These are phyloP conservation scores for Tephrocybe sp. DNA, from an alignment of 768 basidiomycete genomes.

Conservation along the genomic window DNA sequence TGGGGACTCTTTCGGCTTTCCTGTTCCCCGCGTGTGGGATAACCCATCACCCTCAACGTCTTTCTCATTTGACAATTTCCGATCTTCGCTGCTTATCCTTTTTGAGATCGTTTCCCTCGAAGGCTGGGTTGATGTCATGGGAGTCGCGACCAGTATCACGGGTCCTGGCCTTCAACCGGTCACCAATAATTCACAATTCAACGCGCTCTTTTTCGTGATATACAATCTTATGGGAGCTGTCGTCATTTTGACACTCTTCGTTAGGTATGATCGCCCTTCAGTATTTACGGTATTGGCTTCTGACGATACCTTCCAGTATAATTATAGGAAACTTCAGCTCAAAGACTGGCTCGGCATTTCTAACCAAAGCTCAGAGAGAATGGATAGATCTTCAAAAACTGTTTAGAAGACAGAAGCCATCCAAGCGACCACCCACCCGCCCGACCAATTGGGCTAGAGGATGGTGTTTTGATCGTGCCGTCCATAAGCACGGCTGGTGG, in stretches of 20 bases:
- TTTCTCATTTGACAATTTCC: slow-evolving; percentile 90
- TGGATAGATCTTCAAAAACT: slow-evolving; percentile 94
- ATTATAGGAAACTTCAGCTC: slow-evolving; percentile 93
- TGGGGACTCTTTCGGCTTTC: slow-evolving; percentile 61
- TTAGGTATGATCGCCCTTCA: slow-evolving; percentile 56
- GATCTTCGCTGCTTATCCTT: slow-evolving; percentile 79
- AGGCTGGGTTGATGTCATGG: slow-evolving; percentile 96
- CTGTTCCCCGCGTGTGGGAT: slow-evolving; percentile 85
- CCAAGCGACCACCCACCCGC: slow-evolving; percentile 67
- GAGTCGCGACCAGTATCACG: slow-evolving; percentile 72
- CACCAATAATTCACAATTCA: slow-evolving; percentile 69
- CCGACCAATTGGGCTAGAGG: slow-evolving; percentile 55
- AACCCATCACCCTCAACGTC: slow-evolving; percentile 79
- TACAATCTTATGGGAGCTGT: slow-evolving; percentile 91
- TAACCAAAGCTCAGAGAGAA: slow-evolving; percentile 84
- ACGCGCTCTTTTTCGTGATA: slow-evolving; percentile 87
- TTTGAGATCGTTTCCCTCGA: slow-evolving; percentile 96
- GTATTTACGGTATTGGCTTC: neutral
- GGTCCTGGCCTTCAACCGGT: slow-evolving; percentile 68
- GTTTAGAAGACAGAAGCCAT: slow-evolving; percentile 82
- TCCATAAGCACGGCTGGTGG: slow-evolving; percentile 95
- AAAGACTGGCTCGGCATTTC: slow-evolving; percentile 80
- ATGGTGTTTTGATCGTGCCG: slow-evolving; percentile 93
- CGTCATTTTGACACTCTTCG: slow-evolving; percentile 85
- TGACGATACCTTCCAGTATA: slow-evolving; percentile 54